Evolutionary conservation across 108 stramenopile genomes (phyloP), one percentile per base, ranked within the genome.

Genomic region (Discostella pseudostelligera): DNA sequence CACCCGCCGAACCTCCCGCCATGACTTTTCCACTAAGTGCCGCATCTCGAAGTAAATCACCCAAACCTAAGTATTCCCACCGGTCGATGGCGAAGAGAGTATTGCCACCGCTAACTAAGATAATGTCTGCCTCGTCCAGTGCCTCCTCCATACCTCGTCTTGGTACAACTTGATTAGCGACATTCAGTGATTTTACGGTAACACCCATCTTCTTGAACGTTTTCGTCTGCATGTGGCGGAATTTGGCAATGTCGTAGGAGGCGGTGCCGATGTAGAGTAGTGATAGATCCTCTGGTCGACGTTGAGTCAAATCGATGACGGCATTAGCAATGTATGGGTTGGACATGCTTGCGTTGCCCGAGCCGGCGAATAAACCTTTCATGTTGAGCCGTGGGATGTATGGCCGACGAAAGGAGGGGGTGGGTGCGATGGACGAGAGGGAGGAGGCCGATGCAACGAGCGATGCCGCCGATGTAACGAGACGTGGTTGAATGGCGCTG

Each of bases 41-140:
- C 12, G 82, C 84, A 11, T 59, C 58, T 8, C 56, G 59, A 8
- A 94, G 47, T 17, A 79, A n/a, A 20, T 51, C 62, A 57, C 81
- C 85, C 29, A 94, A 50, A 7, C 84, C 85, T 12, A 88, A 42
- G 0, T 67, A 19, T 35, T 64, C 80, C 94, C 94, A 95, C 45
- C 89, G 74, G 54, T 92, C 81, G 25, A 92, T 44, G 17, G 94
- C 90, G 65, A 80, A 92, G 14, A 95, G 59, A 2, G 94, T 95
- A 65, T 95, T 95, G 12, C 94, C 94, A 11, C 89, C 94, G 29
- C 81, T 67, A 2, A 91, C 88, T 11, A 91, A 42, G 20, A 94
- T 79, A 14, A 86, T 67, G 55, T 89, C 79, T 0, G 87, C 86
- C 29, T 56, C 46, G 14, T 74, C 75, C 46, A 88, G 69, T 14